These are phyloP conservation scores for Spathaspora sp. DNA, from an alignment of 1,139 yeast species.

Conservation along the genomic window DNA sequence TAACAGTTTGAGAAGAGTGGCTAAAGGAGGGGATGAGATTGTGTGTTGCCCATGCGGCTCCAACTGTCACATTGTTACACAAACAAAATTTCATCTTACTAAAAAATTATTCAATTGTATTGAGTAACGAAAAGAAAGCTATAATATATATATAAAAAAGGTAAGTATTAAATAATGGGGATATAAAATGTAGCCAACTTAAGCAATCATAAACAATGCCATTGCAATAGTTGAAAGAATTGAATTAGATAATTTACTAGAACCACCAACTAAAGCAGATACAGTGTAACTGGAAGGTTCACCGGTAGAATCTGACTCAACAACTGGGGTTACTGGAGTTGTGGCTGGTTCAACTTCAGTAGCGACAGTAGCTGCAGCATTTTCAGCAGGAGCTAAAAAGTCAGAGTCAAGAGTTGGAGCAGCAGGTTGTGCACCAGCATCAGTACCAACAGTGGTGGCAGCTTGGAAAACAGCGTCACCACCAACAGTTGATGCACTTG, in stretches of 20 bases:
- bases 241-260: background rate
- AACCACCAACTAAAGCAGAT: conserved; percentile 5
- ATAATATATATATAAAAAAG: background rate
- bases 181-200: background rate
- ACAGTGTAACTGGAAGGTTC: background rate
- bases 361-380: conserved; percentile 5
- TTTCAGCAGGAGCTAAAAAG: background rate
- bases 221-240: background rate
- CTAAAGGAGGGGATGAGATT: background rate
- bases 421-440: background rate
- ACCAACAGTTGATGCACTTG: background rate
- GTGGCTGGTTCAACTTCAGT: conserved; percentile 2
- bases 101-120: background rate
- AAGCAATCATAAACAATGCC: background rate
- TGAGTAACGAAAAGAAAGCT: background rate
- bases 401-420: conserved; percentile 2
- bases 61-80: background rate
- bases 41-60: background rate
- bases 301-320: background rate
- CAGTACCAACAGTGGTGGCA: too few relatives aligned
- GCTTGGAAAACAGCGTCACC: too few relatives aligned
- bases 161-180: background rate
- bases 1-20: background rate
- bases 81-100: background rate
- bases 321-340: background rate